Conservation (phyloP, 495 filamentous ascomycete species). For the Annulohypoxylon moriforme region DNA sequence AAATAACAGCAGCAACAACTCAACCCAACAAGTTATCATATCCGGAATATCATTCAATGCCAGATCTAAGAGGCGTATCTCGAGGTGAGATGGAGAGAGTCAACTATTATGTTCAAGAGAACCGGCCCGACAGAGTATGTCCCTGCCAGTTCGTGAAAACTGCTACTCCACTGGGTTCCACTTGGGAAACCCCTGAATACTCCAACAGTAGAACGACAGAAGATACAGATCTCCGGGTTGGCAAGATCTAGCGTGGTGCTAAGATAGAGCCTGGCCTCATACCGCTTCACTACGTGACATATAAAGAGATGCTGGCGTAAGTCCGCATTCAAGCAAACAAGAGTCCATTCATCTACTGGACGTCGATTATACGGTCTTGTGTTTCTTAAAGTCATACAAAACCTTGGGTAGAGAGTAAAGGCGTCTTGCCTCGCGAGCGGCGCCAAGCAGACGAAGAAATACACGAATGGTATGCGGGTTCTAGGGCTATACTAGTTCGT, state of each 20-base stretch:
- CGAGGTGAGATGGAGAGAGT: not conserved
- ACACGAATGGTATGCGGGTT: not conserved
- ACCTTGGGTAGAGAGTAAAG: not conserved
- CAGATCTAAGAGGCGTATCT: not conserved
- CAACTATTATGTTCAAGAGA: not conserved
- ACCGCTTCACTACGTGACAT: not conserved
- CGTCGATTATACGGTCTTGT: not conserved
- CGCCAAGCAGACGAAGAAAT: not conserved
- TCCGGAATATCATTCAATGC: not conserved
- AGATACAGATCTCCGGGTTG: not conserved
- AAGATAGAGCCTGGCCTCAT: not conserved
- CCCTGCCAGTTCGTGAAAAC: not conserved
- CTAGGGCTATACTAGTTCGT: not conserved
- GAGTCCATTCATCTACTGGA: not conserved
- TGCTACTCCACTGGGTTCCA: conserved; percentile 8
- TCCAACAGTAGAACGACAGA: not conserved
- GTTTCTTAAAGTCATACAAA: not conserved
- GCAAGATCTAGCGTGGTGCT: conserved; percentile 9
- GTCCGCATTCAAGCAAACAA: not conserved
- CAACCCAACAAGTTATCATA: not conserved
- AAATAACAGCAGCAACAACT: not conserved
- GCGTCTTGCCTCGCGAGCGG: not conserved
- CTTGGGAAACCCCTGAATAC: conserved; percentile 9
- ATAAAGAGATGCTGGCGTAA: not conserved
- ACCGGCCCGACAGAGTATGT: not conserved